Evolutionary conservation across 108 stramenopile species (phyloP).

Genomic region (Nitzschia palea): DNA sequence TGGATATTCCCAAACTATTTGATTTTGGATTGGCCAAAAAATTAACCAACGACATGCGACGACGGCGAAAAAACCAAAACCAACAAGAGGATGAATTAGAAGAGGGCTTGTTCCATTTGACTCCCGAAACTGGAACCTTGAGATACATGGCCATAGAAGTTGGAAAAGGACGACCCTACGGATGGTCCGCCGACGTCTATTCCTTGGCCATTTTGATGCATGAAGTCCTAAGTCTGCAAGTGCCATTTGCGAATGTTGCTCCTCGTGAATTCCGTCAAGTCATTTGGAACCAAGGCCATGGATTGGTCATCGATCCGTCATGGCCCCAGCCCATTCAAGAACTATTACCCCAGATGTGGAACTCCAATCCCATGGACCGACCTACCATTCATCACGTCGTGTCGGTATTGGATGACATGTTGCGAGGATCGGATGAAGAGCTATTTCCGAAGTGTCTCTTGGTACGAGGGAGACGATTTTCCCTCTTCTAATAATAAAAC

Average conservation of each 20-base stretch:
- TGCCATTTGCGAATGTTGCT: constrained; percentile 21
- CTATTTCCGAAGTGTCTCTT: constrained; percentile 11
- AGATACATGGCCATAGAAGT: constrained; percentile 50
- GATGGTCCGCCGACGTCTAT: constrained; percentile 51
- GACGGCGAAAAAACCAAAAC: not conserved
- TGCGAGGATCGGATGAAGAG: constrained; percentile 17
- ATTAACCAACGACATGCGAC: constrained; percentile 5
- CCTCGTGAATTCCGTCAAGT: constrained; percentile 8
- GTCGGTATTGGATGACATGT: not conserved
- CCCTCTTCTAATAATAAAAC: not conserved
- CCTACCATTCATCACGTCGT: constrained; percentile 7
- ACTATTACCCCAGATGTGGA: constrained; percentile 16
- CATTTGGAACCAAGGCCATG: constrained; percentile 3
- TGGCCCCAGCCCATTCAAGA: constrained; percentile 7
- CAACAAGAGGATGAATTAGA: constrained; percentile 1
- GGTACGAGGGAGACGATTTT: not conserved
- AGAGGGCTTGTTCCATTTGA: constrained; percentile 13
- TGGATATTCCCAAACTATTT: constrained; percentile 26
- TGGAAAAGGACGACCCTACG: constrained; percentile 23
- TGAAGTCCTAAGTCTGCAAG: constrained; percentile 28
- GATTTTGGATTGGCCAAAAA: constrained; percentile 39
- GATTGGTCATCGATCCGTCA: constrained; percentile 1
- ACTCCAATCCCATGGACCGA: constrained; percentile 4
- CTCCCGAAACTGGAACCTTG: constrained; percentile 8
- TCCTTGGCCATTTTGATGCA: constrained; percentile 45